Evolutionary conservation across 139 green algal genomes (phyloP).

Genomic region (Chlamydomonas sphaeroides): DNA sequence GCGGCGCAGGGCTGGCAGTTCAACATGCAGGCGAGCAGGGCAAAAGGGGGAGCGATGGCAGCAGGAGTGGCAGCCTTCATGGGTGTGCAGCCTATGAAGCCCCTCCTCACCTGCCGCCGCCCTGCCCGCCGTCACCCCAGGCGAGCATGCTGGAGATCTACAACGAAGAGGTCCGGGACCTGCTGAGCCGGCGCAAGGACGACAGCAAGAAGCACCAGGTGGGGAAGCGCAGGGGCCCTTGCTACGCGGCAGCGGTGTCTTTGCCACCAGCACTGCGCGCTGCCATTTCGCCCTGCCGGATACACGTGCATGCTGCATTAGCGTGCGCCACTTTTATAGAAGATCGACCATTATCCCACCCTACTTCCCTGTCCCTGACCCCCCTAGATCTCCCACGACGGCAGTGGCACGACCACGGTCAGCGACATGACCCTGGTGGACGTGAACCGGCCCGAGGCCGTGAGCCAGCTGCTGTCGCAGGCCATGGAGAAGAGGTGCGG

Average conservation of each 20-base stretch:
- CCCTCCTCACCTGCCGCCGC: no score
- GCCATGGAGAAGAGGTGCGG: slow-evolving; percentile 72
- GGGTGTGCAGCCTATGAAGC: no score
- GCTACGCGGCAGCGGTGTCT: not conserved
- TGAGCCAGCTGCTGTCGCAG: slow-evolving; percentile 58
- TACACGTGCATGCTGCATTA: no score
- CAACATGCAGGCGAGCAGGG: slow-evolving; percentile 74
- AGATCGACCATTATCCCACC: no score
- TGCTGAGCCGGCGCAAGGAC: slow-evolving; percentile 69
- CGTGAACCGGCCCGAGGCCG: slow-evolving; percentile 58
- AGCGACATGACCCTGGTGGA: slow-evolving; percentile 75
- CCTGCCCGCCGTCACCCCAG: slow-evolving; percentile 19
- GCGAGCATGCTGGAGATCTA: slow-evolving; percentile 96
- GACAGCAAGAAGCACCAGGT: slow-evolving; percentile 73
- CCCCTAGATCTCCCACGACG: slow-evolving; percentile 74
- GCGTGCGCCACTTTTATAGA: no score
- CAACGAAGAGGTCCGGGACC: slow-evolving; percentile 93
- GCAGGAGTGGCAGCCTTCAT: no score
- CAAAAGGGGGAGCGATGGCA: no score
- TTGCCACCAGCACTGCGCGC: no score
- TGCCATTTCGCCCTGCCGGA: no score
- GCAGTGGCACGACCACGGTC: slow-evolving; percentile 66
- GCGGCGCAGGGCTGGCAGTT: slow-evolving; percentile 86
- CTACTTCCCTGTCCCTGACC: no score
- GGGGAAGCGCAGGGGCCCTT: not conserved